Evolutionary conservation across 768 basidiomycete species (phyloP).

Genomic region (Amanita inopinata): DNA sequence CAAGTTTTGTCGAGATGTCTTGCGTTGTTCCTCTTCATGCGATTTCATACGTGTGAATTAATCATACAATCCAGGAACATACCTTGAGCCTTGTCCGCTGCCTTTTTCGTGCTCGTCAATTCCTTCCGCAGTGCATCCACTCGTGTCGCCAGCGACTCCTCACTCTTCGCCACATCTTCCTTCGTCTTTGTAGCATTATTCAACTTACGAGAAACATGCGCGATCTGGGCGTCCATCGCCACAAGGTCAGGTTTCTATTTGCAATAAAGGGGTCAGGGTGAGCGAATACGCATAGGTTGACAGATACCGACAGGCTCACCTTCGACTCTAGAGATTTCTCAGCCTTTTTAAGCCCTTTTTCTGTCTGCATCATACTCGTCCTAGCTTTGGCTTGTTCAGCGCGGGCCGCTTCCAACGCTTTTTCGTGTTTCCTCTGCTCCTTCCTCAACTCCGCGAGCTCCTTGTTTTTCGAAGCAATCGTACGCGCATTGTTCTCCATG

Average conservation of each 20-base stretch:
- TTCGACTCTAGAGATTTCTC: slow-evolving; percentile 84
- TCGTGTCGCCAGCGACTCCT: slow-evolving; percentile 32
- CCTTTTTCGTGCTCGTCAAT: slow-evolving; percentile 50
- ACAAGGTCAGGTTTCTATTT: slow-evolving; percentile 82
- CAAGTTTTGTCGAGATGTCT: slow-evolving; percentile 62
- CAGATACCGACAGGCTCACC: slow-evolving; percentile 27
- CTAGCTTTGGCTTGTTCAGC: slow-evolving; percentile 74
- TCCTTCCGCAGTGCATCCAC: slow-evolving; percentile 54
- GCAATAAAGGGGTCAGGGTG: neutral
- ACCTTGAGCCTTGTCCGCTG: slow-evolving; percentile 79
- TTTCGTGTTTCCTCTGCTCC: slow-evolving; percentile 63
- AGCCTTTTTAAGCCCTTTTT: slow-evolving; percentile 81
- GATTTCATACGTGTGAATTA: neutral
- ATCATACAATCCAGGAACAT: slow-evolving; percentile 12
- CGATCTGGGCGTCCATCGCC: slow-evolving; percentile 77
- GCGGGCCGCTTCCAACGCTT: slow-evolving; percentile 62
- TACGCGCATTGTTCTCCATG: slow-evolving; percentile 60
- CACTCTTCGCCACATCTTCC: slow-evolving; percentile 55
- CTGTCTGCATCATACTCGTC: slow-evolving; percentile 68
- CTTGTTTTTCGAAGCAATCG: slow-evolving; percentile 66
- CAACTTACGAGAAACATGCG: slow-evolving; percentile 72
- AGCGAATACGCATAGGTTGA: neutral
- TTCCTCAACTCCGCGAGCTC: slow-evolving; percentile 57
- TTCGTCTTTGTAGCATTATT: slow-evolving; percentile 56
- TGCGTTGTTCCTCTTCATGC: slow-evolving; percentile 59